Conservation (phyloP, 2,329 filamentous ascomycete genomes). For the Fusarium veterinarium region DNA sequence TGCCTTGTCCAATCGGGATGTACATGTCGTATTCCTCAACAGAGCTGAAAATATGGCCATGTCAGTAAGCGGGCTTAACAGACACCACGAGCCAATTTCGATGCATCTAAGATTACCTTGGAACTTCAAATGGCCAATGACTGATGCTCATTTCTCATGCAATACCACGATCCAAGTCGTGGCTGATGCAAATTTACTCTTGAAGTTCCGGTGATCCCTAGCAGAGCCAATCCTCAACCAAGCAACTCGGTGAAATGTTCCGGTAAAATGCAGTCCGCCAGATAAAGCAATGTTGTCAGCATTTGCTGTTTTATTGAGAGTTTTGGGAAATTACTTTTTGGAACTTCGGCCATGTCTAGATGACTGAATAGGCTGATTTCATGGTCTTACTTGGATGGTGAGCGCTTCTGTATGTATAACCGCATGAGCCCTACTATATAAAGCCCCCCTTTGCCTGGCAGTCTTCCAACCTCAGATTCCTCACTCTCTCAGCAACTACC, state of each 20-base stretch:
- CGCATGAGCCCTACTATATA: neutral
- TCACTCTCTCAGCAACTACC: neutral
- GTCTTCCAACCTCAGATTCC: accelerated
- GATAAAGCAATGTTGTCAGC: neutral
- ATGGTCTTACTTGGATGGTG: neutral
- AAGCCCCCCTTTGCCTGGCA: neutral
- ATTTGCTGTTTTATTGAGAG: neutral
- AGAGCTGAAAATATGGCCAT: neutral
- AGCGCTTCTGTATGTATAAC: neutral
- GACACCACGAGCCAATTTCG: accelerated
- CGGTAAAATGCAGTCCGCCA: neutral
- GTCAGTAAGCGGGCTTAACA: neutral
- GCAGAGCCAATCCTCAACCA: neutral
- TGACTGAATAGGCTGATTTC: neutral
- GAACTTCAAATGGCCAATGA: neutral
- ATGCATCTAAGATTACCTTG: neutral
- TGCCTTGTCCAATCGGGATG: neutral
- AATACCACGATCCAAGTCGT: neutral
- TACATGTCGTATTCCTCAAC: neutral
- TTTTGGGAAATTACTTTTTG: neutral
- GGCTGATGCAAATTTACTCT: neutral
- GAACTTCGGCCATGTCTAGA: neutral
- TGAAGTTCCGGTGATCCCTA: accelerated
- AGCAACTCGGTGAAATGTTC: no score
- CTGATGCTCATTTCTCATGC: no score